These are phyloP conservation scores for Fusarium redolens DNA, from an alignment of 2,329 filamentous ascomycete species.

Conservation along the genomic window DNA sequence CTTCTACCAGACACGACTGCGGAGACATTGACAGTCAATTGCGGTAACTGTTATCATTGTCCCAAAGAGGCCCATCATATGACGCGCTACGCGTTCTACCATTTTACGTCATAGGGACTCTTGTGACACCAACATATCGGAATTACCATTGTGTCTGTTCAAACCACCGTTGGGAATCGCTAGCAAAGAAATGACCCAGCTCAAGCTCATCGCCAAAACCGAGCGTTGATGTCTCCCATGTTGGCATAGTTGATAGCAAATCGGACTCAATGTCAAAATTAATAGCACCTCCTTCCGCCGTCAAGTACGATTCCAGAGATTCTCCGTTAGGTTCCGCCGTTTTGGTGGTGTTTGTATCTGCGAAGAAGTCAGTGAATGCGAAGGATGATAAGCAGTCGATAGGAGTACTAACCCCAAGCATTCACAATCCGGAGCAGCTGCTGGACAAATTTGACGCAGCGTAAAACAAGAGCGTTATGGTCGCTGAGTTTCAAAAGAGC, in stretches of 20 bases:
- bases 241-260: not conserved
- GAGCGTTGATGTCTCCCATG: not conserved
- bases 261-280: not conserved
- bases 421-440: constrained; percentile 1
- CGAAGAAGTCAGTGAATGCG: accelerated
- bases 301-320: not conserved
- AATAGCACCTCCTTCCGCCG: not conserved
- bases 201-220: constrained; percentile 11
- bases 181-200: constrained; percentile 7
- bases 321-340: not conserved
- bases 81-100: not conserved
- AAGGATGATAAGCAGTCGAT: accelerated
- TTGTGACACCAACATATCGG: not conserved
- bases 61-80: not conserved
- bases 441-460: not conserved
- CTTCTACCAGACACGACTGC: not conserved
- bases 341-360: not conserved
- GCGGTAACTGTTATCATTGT: not conserved
- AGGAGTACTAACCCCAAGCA: not conserved
- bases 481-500: not conserved
- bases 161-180: constrained; percentile 9
- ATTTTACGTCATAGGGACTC: not conserved
- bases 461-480: not conserved
- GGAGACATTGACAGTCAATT: accelerated
- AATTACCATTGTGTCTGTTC: not conserved